These are phyloP conservation scores for Stereum hirsutum DNA, from an alignment of 1,284 basidiomycete species.

Conservation along the genomic window DNA sequence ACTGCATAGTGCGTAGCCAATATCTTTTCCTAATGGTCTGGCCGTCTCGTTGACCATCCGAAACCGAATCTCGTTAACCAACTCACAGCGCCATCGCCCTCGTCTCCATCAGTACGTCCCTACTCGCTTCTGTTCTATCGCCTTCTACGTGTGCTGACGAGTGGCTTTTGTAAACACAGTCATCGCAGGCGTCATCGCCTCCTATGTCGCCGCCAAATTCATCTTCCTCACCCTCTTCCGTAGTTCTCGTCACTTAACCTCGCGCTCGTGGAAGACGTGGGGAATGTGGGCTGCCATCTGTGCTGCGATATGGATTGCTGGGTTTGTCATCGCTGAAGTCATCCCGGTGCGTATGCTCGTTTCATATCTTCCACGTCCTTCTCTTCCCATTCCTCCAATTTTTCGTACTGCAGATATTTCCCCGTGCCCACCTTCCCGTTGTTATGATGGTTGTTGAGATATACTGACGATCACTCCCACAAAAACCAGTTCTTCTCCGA, in stretches of 20 bases:
- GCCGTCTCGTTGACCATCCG: background rate
- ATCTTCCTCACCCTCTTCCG: constrained; percentile 8
- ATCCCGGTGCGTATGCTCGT: background rate
- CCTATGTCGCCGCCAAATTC: constrained; percentile 5
- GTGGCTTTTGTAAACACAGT: background rate
- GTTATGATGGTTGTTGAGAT: no score
- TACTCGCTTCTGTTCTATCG: no score
- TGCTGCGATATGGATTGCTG: constrained; percentile 2
- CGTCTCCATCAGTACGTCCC: constrained; percentile 5
- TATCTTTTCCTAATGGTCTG: background rate
- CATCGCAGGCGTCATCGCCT: constrained; percentile 7
- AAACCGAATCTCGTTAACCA: background rate
- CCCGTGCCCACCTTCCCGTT: no score
- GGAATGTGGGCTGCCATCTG: constrained; percentile 5
- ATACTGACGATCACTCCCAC: no score
- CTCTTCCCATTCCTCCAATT: no score
- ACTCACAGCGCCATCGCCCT: constrained; percentile 3
- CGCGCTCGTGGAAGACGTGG: constrained; percentile 4
- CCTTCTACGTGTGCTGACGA: background rate
- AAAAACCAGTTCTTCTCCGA: constrained; percentile 9
- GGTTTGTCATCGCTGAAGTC: constrained; percentile 6
- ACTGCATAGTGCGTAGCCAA: constrained; percentile 7
- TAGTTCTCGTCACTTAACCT: constrained; percentile 3
- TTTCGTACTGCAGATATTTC: no score
- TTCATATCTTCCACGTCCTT: background rate